Conservation (phyloP, 2,329 filamentous ascomycete genomes). For the Paracamarosporium sp. region DNA sequence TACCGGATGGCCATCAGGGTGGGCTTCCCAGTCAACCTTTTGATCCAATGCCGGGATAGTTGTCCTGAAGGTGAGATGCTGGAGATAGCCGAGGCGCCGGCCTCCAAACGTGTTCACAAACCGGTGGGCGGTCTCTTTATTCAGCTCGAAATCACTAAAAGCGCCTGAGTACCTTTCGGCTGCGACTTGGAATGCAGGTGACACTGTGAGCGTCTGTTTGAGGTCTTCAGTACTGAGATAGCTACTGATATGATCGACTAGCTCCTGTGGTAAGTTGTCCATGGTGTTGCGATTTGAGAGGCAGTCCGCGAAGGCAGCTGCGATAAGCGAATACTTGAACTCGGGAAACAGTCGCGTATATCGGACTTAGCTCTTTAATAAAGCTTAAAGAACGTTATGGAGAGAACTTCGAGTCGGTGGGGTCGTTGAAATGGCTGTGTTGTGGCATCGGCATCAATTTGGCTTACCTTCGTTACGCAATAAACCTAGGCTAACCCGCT, state of each 20-base stretch:
- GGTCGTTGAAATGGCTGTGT: not conserved
- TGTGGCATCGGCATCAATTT: not conserved
- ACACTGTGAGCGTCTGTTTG: constrained; percentile 20
- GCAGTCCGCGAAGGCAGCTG: not conserved
- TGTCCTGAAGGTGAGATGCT: constrained; percentile 11
- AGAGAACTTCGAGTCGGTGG: not conserved
- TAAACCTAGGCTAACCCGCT: not conserved
- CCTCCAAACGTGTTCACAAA: constrained; percentile 18
- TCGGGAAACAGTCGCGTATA: not conserved
- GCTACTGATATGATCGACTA: constrained; percentile 23
- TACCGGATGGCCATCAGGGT: not conserved
- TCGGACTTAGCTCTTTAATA: not conserved
- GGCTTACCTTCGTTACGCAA: not conserved
- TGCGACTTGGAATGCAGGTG: constrained; percentile 13
- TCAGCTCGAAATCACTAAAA: constrained; percentile 13
- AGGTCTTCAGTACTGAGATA: constrained; percentile 17
- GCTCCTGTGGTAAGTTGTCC: constrained; percentile 24
- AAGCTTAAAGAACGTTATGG: not conserved
- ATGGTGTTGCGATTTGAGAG: constrained; percentile 11
- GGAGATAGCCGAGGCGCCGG: constrained; percentile 17
- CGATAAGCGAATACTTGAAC: not conserved
- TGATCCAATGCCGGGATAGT: constrained; percentile 7
- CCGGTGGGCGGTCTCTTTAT: constrained; percentile 7
- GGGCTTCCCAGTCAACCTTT: not conserved
- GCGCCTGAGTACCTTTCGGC: constrained; percentile 22